These are phyloP conservation scores for Neurospora africana DNA, from an alignment of 495 filamentous ascomycete species.

Conservation along the genomic window DNA sequence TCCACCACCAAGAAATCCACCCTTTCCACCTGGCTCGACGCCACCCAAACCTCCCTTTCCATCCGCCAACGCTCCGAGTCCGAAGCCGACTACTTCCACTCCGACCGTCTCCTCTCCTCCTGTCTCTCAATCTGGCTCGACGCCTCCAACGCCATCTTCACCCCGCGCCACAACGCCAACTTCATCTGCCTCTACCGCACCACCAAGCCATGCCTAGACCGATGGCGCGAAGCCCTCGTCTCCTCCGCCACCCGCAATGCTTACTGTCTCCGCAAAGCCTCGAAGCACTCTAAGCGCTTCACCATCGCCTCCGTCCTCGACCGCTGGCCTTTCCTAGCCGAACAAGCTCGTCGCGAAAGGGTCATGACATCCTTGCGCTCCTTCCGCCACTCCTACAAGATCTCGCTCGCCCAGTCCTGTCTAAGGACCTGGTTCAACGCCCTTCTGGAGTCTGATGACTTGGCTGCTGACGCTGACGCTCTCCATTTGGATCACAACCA, in stretches of 20 bases:
- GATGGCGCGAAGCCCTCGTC: constrained; percentile 13
- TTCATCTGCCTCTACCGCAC: constrained; percentile 20
- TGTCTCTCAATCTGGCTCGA: constrained; percentile 9
- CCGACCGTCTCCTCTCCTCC: constrained; percentile 11
- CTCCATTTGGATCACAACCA: constrained; percentile 12
- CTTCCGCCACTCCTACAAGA: constrained; percentile 21
- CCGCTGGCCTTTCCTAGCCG: constrained; percentile 16
- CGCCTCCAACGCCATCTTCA: constrained; percentile 17
- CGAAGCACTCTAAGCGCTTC: constrained; percentile 1
- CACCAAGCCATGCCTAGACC: constrained; percentile 13
- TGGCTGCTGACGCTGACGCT: constrained; percentile 8
- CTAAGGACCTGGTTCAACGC: constrained; percentile 13
- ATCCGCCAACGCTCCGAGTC: constrained; percentile 1
- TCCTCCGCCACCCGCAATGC: background rate
- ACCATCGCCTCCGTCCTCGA: constrained; percentile 13
- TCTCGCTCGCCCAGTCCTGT: constrained; percentile 13
- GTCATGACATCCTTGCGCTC: constrained; percentile 15
- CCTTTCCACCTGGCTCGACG: constrained; percentile 1
- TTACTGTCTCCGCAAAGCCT: constrained; percentile 7
- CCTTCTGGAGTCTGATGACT: constrained; percentile 7
- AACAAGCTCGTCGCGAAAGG: constrained; percentile 11
- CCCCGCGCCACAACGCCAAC: constrained; percentile 13
- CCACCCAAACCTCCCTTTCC: background rate
- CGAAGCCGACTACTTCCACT: constrained; percentile 10
- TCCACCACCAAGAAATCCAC: constrained; percentile 5